Conservation (phyloP, 208 protist genomes). For the Trypanosoma melophagium region DNA sequence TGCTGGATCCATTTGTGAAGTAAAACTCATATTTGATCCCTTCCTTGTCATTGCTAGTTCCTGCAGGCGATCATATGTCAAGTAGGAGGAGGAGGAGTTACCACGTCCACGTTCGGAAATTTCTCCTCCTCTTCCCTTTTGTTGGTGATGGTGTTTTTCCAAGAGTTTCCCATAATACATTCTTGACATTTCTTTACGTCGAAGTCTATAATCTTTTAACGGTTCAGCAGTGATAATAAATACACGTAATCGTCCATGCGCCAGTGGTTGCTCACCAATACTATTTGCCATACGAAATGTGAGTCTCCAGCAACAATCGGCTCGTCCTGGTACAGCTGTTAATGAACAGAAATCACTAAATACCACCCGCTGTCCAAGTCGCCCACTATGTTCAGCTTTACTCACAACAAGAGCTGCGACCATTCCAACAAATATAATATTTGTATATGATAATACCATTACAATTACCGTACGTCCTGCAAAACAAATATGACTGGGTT, state of each 20-base stretch:
- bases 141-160: constrained; percentile 1
- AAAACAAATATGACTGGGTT: constrained; percentile 67
- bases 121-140: too few relatives aligned
- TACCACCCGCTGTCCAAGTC: constrained; percentile 70
- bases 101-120: neutral
- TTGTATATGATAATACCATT: constrained; percentile 74
- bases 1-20: constrained; percentile 22
- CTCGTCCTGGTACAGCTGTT: constrained; percentile 37
- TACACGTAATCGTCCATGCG: constrained; percentile 61
- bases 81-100: constrained; percentile 8
- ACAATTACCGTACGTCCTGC: constrained; percentile 68
- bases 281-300: constrained; percentile 81
- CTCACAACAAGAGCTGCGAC: constrained; percentile 83
- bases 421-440: constrained; percentile 85
- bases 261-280: constrained; percentile 54
- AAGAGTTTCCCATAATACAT: constrained; percentile 12
- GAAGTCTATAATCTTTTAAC: constrained; percentile 39
- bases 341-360: constrained; percentile 84
- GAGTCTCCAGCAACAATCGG: constrained; percentile 48
- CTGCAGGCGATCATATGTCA: constrained; percentile 5
- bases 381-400: constrained; percentile 70
- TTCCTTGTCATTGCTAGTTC: neutral
- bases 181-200: constrained; percentile 34
- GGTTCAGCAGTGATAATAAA: constrained; percentile 68
- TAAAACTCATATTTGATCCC: constrained; percentile 13